A percentile compares a stretch with the other conserved stretches of the same genome.
phyloP scores from a whole-genome alignment of 768 basidiomycete genomes.

The Crepidotus variabilis region DNA sequence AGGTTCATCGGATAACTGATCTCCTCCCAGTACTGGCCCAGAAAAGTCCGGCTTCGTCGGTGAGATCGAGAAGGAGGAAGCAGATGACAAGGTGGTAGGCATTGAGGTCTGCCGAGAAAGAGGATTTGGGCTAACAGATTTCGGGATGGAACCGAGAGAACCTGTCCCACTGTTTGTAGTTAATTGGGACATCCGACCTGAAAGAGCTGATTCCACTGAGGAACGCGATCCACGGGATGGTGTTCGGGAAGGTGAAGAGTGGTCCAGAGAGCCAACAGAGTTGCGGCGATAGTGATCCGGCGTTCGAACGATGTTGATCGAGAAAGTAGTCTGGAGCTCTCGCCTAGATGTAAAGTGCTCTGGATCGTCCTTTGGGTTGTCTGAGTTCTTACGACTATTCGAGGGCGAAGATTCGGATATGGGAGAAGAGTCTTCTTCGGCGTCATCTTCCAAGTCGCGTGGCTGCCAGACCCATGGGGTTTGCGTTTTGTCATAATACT shows the following conservation, averaged over 20 bases:
- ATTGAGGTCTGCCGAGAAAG: conserved; percentile 33
- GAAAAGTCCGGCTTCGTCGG: conserved; percentile 18
- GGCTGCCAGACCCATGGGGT: conserved; percentile 81
- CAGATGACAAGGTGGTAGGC: conserved; percentile 14
- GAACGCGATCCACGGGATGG: conserved; percentile 13
- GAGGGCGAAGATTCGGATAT: conserved; percentile 6
- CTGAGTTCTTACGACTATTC: conserved; percentile 1
- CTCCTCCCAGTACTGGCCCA: conserved; percentile 11
- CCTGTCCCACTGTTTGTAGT: conserved; percentile 7
- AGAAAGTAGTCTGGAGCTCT: conserved; percentile 66
- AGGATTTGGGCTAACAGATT: conserved; percentile 11
- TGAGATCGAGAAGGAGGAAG: conserved; percentile 16
- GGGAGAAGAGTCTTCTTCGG: conserved; percentile 6
- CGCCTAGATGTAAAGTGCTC: conserved; percentile 48
- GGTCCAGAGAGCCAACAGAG: conserved; percentile 6
- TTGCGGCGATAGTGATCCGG: conserved; percentile 51
- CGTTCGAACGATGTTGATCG: conserved; percentile 63
- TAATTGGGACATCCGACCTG: conserved; percentile 19
- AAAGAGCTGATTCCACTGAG: conserved; percentile 11
- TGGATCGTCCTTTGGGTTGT: conserved; percentile 13
- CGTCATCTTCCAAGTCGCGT: conserved; percentile 32
- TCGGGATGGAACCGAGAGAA: conserved; percentile 4
- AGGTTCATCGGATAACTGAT: conserved; percentile 41
- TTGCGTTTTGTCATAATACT: conserved; percentile 31
- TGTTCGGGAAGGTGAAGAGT: conserved; percentile 11